phyloP scores from a whole-genome alignment of 352 stramenopile genomes.

The Globisporangium canariense region DNA sequence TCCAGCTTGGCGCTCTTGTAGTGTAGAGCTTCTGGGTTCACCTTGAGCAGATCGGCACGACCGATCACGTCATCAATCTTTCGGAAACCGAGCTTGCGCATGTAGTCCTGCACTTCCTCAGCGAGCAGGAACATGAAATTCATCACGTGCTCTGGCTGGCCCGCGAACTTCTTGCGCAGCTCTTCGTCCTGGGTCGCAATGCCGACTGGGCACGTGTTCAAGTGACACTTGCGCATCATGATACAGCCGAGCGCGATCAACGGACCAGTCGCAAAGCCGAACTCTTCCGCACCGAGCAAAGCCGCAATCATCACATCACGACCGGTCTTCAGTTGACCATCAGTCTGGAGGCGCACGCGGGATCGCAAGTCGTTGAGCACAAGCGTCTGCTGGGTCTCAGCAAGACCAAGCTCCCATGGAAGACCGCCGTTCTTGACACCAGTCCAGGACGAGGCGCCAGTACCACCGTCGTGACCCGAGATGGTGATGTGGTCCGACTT shows the following conservation, averaged over 20 bases:
- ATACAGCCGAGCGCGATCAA: constrained; percentile 96
- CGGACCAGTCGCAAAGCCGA: constrained; percentile 93
- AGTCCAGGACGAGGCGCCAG: constrained; percentile 93
- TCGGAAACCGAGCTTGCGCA: constrained; percentile 85
- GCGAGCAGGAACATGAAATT: constrained; percentile 97
- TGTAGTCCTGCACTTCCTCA: constrained; percentile 90
- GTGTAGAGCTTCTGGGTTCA: constrained; percentile 71
- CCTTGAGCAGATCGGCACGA: constrained; percentile 91
- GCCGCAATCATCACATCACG: constrained; percentile 93
- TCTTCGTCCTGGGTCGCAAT: constrained; percentile 97
- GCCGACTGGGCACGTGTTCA: constrained; percentile 97
- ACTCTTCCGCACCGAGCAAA: constrained; percentile 95
- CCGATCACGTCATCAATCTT: constrained; percentile 94
- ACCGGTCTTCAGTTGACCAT: constrained; percentile 94
- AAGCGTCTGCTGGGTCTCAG: constrained; percentile 96
- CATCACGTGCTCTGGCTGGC: constrained; percentile 95
- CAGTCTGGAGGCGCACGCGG: constrained; percentile 93
- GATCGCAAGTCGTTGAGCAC: constrained; percentile 94
- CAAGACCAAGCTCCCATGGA: constrained; percentile 95
- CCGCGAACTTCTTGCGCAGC: constrained; percentile 94
- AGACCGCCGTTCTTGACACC: constrained; percentile 93
- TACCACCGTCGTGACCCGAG: constrained; percentile 94
- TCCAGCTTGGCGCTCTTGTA: constrained; percentile 86
- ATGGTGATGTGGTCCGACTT: constrained; percentile 96
- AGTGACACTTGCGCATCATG: constrained; percentile 98